phyloP scores from a whole-genome alignment of 305 asterid genomes.

The Fraxinus greggii region DNA sequence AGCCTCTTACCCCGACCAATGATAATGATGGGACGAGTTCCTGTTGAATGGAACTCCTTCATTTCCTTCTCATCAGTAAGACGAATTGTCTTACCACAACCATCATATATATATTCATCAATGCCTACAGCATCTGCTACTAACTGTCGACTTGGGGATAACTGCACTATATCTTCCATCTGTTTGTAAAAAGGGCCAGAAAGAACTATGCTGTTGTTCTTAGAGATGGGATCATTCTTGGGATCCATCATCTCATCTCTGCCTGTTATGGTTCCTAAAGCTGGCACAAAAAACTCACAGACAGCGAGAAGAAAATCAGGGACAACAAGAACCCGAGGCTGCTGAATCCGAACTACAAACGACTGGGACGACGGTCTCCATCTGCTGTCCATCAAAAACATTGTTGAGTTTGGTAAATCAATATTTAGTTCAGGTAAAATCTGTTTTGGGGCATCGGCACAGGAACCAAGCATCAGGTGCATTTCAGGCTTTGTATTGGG shows the following conservation, averaged over 20 bases:
- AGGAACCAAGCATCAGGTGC: slow-evolving; percentile 98
- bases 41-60: slow-evolving; percentile 49
- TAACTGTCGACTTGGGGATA: slow-evolving; percentile 78
- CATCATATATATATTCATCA: slow-evolving; percentile 84
- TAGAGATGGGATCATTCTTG: slow-evolving; percentile 77
- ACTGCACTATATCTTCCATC: slow-evolving; percentile 65
- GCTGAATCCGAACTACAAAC: slow-evolving; percentile 89
- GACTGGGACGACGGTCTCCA: slow-evolving; percentile 89
- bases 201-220: slow-evolving; percentile 64
- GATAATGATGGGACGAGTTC: slow-evolving; percentile 66
- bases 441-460: slow-evolving; percentile 70
- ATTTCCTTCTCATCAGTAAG: slow-evolving; percentile 57
- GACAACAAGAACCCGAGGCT: slow-evolving; percentile 93
- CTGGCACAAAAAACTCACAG: slow-evolving; percentile 91
- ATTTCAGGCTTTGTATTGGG: slow-evolving; percentile 90
- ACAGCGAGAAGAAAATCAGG: slow-evolving; percentile 92
- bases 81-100: slow-evolving; percentile 83
- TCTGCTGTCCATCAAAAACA: slow-evolving; percentile 97
- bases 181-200: slow-evolving; percentile 60
- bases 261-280: slow-evolving; percentile 87
- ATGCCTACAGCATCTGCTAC: slow-evolving; percentile 82
- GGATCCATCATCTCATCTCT: slow-evolving; percentile 97
- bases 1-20: slow-evolving; percentile 88
- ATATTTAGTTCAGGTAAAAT: slow-evolving; percentile 48
- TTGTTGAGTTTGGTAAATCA: slow-evolving; percentile 76